Evolutionary conservation across 2,329 filamentous ascomycete species (phyloP), one percentile per base, ranked within the genome.

Genomic region (Cladosporium sp.): DNA sequence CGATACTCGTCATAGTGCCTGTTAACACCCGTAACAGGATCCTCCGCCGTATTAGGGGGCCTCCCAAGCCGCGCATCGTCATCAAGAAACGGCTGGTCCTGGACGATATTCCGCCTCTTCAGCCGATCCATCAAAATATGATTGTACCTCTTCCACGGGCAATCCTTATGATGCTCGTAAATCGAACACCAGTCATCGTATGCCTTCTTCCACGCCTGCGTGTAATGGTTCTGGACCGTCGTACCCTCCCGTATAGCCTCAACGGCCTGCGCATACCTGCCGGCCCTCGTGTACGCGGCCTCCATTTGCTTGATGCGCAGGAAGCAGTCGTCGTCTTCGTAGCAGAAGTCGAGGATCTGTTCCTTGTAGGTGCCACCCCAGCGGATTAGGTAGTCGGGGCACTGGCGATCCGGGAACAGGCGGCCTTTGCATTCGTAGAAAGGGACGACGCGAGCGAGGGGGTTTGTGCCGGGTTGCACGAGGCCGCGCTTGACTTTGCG

Each of bases 371-470:
- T 34, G 9, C 40, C 48, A 13, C 40, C 48, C 7, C 37, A 11
- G 7, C n/a, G 28, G 8, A 31, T 37, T 3, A 34, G 7, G 6
- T 4, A 5, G 4, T 11, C 11, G 1, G 40, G 3, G 18, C 48
- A 50, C 14, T 13, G 9, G 16, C 31, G 31, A 2, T 42, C 3
- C 2, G 7, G 34, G 16, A 28, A n/a, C 9, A 43, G 16, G n/a
- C 11, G 14, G 48, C 48, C 48, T 7, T 22, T 42, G 48, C 48
- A 50, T 43, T 50, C 48, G 32, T 31, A 50, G 40, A 50, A 50
- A 11, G 9, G 5, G 13, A 50, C 13, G 10, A 16, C 11, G 8
- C 11, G 10, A 11, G 32, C 40, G 13, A 35, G 10, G 3, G 13
- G 3, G 40, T 50, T 50, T 13, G 1, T 11, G 19, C 48, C 40